These are phyloP conservation scores for Vaccinium vitisidaea DNA, from an alignment of 148 eudicot genomes.

Conservation along the genomic window DNA sequence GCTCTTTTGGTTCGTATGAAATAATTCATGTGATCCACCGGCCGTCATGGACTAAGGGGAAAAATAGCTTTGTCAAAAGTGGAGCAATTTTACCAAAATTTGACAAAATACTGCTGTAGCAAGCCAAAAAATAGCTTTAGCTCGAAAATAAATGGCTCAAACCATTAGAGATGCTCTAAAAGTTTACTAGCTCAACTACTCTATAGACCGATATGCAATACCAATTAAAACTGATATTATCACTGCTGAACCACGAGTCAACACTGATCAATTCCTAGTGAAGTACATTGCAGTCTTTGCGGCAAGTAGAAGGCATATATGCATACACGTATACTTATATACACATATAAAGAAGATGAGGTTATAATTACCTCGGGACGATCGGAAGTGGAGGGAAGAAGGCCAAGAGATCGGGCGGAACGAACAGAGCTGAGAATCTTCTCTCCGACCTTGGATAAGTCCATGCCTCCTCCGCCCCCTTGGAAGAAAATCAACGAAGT, in stretches of 20 bases:
- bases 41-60: background rate
- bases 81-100: background rate
- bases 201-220: background rate
- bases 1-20: background rate
- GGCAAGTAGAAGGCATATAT: background rate
- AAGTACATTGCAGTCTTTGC: background rate
- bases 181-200: conserved; percentile 5
- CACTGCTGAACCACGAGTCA: background rate
- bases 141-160: background rate
- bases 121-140: background rate
- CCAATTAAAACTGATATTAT: background rate
- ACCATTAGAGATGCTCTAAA: background rate
- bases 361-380: conserved; percentile 72
- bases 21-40: background rate
- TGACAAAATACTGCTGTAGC: background rate
- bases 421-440: conserved; percentile 85
- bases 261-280: background rate
- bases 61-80: background rate
- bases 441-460: conserved; percentile 86
- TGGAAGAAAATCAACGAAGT: conserved; percentile 65
- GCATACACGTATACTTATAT: background rate
- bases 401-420: conserved; percentile 76
- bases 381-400: conserved; percentile 74
- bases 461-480: conserved; percentile 70
- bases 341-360: too few relatives aligned